Conservation (phyloP, 352 stramenopile species). For the Phytophthora tentaculata region DNA sequence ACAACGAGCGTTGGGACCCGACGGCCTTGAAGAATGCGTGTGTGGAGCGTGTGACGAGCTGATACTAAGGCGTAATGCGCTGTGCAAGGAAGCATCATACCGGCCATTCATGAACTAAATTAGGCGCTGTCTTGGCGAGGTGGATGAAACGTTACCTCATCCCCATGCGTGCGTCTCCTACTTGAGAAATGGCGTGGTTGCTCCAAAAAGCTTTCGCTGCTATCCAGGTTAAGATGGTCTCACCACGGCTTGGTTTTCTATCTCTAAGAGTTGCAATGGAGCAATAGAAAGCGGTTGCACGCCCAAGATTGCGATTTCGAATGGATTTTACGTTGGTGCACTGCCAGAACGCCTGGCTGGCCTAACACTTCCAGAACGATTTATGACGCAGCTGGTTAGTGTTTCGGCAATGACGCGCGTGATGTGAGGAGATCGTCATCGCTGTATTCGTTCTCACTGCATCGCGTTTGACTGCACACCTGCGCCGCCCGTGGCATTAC, state of each 20-base stretch:
- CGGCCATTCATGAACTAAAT: too few species aligned
- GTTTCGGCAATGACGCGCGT: too few species aligned
- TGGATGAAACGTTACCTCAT: background rate
- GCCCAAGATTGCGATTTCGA: slow-evolving; percentile 9
- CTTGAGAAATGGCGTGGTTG: slow-evolving; percentile 7
- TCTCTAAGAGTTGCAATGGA: too few species aligned
- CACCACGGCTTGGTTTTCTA: slow-evolving; percentile 3
- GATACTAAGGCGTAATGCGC: too few species aligned
- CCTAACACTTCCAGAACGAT: background rate
- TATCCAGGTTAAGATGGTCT: too few species aligned
- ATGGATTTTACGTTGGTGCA: slow-evolving; percentile 6
- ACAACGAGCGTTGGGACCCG: background rate
- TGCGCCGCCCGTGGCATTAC: background rate
- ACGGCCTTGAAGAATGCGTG: slow-evolving; percentile 1
- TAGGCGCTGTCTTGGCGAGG: too few species aligned
- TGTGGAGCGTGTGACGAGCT: background rate
- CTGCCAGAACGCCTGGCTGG: background rate
- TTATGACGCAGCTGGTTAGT: too few species aligned
- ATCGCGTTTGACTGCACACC: slow-evolving; percentile 11
- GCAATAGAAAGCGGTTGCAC: background rate
- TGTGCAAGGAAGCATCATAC: too few species aligned
- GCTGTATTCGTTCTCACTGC: too few species aligned
- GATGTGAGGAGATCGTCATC: too few species aligned
- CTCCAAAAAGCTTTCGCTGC: slow-evolving; percentile 17
- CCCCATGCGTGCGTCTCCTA: background rate